phyloP scores from a whole-genome alignment of 148 eudicot species.

The Limonium bicolor region DNA sequence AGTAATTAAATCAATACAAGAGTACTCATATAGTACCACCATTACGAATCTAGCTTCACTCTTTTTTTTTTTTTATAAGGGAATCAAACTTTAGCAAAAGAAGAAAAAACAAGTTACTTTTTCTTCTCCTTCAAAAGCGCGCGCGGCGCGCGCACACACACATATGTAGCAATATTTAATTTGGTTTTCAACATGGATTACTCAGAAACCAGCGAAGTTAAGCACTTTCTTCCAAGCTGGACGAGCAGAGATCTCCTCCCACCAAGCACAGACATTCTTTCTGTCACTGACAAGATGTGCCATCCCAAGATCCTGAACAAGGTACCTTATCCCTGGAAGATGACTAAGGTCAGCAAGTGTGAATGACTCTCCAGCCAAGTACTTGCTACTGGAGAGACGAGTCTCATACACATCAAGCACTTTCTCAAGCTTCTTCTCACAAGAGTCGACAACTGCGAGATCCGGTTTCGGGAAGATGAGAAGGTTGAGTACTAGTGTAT shows the following conservation, averaged over 20 bases:
- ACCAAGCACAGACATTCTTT: slow-evolving; percentile 42
- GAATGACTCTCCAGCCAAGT: slow-evolving; percentile 44
- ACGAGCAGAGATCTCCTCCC: slow-evolving; percentile 47
- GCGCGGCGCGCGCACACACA: too few relatives aligned
- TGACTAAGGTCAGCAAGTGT: slow-evolving; percentile 51
- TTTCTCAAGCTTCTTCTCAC: slow-evolving; percentile 29
- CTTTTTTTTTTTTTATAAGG: too few relatives aligned
- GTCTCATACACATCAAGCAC: slow-evolving; percentile 54
- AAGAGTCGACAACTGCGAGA: slow-evolving; percentile 17
- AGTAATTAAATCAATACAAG: too few relatives aligned
- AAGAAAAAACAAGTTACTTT: too few relatives aligned
- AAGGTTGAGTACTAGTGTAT: slow-evolving; percentile 39
- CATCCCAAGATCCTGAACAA: slow-evolving; percentile 29
- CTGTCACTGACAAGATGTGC: slow-evolving; percentile 25
- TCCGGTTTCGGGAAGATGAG: slow-evolving; percentile 37
- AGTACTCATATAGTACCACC: too few relatives aligned
- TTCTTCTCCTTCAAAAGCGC: too few relatives aligned
- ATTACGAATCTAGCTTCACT: too few relatives aligned
- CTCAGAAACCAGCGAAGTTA: slow-evolving; percentile 10
- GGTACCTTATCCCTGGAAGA: slow-evolving; percentile 35
- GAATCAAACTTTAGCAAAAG: too few relatives aligned
- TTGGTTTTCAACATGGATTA: too few relatives aligned
- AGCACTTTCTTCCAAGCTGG: slow-evolving; percentile 69
- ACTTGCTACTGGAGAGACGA: slow-evolving; percentile 28
- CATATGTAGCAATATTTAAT: too few relatives aligned